Evolutionary conservation across 129 eudicot genomes (phyloP).

Genomic region (sunflower (Helianthus annuus)): HanXRQr2.0-SUNRISE NC_035447.2:8572245-8572744

Average conservation of each 20-base stretch:
- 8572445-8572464: slow-evolving; percentile 47
- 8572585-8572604: slow-evolving; percentile 19
- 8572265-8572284: neutral
- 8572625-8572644: slow-evolving; percentile 29
- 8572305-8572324: neutral
- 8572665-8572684: slow-evolving; percentile 21
- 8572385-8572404: neutral
- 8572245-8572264: neutral
- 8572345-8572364: neutral
- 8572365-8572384: neutral
- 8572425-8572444: neutral
- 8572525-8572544: slow-evolving; percentile 24
- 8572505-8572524: slow-evolving; percentile 26
- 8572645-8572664: slow-evolving; percentile 18
- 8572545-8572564: slow-evolving; percentile 33
- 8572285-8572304: neutral
- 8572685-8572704: slow-evolving; percentile 30
- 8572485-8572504: slow-evolving; percentile 43
- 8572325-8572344: neutral
- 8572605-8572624: slow-evolving; percentile 34
- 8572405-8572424: neutral
- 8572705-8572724: slow-evolving; percentile 41
- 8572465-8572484: slow-evolving; percentile 44
- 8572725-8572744: slow-evolving; percentile 31
- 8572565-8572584: slow-evolving; percentile 24